Percentiles rank a stretch among this genome's conserved stretches.
phyloP scores from a whole-genome alignment of 441 rosid genomes.

The Mallotus japonicus region DNA sequence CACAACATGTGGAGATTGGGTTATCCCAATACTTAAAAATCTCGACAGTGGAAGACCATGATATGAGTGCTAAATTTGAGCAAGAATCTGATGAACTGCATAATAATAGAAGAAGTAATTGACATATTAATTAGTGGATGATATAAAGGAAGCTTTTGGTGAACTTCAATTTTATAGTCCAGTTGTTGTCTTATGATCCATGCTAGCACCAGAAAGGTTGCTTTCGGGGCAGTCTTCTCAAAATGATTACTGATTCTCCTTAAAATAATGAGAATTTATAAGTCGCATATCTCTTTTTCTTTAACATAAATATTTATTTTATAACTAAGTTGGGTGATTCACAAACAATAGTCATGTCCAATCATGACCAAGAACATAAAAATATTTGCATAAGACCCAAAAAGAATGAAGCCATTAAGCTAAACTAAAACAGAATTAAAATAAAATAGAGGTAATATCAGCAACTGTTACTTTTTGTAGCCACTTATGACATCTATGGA shows the following conservation, averaged over 20 bases:
- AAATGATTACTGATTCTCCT: background rate
- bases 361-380: slow-evolving; percentile 8
- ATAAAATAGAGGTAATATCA: too few relatives aligned
- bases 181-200: background rate
- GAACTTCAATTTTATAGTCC: background rate
- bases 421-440: background rate
- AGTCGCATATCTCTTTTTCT: background rate
- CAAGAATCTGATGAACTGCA: slow-evolving; percentile 16
- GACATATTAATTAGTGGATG: slow-evolving; percentile 7
- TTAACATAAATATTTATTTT: too few relatives aligned
- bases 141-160: slow-evolving; percentile 1
- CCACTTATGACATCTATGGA: background rate
- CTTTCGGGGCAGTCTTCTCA: background rate
- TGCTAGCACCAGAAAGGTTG: background rate
- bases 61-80: slow-evolving; percentile 4
- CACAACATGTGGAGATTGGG: slow-evolving; percentile 46
- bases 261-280: background rate
- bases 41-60: slow-evolving; percentile 3
- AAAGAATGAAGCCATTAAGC: background rate
- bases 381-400: background rate
- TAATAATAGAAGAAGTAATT: slow-evolving; percentile 10
- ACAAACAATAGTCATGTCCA: background rate
- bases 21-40: slow-evolving; percentile 40
- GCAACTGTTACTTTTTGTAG: too few relatives aligned
- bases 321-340: slow-evolving; percentile 1